Base-by-base conservation (phyloP, 768 basidiomycete genomes). In the Clavaria fumosa region DNA sequence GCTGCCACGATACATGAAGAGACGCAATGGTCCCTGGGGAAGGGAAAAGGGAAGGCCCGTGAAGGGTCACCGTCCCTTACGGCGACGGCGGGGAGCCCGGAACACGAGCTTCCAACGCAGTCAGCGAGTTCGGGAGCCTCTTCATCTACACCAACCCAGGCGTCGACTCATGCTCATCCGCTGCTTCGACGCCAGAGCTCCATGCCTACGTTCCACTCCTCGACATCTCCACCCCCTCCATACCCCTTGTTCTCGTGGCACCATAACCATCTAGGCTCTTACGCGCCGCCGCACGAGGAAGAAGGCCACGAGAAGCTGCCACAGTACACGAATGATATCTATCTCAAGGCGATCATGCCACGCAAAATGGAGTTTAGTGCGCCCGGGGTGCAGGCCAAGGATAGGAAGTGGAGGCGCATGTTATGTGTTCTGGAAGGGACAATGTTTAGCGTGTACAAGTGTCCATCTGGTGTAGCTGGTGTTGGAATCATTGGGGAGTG, bases 391-490 rank as follows among this genome's bases (percentile, higher is more conserved):
- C 85, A 93, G 54, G 78, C 91, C 5, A 72, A 67, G 52, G 91
- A 97, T 53, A 65, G 95, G 32, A 85, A 88, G 51, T 99, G 95
- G 95, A 71, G 83, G 42, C 65, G 83, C 35, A 75, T 81, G 35
- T 66, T 90, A 45, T 84, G 86, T 51, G 82, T 91, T 48, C 59
- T 99, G 19, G 86, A 95, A 50, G 95, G 95, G 32, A 96, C 95
- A n/a, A 63, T 67, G 44, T 75, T 97, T 53, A 70, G 72, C 46
- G 66, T 96, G 40, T 88, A 84, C 54, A 67, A 67, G 43, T 70
- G 57, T 41, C 53, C 60, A 12, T 45, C 53, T 11, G 53, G 56
- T 10, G 61, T 62, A 23, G 59, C 60, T 18, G 70, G 66, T 9
- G 67, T 65, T 3, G 63, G 68, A n/a, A 62, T 60, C 31, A 53